Base-by-base conservation (phyloP, 1,284 basidiomycete genomes). In the Cutaneotrichosporon sp. region DNA sequence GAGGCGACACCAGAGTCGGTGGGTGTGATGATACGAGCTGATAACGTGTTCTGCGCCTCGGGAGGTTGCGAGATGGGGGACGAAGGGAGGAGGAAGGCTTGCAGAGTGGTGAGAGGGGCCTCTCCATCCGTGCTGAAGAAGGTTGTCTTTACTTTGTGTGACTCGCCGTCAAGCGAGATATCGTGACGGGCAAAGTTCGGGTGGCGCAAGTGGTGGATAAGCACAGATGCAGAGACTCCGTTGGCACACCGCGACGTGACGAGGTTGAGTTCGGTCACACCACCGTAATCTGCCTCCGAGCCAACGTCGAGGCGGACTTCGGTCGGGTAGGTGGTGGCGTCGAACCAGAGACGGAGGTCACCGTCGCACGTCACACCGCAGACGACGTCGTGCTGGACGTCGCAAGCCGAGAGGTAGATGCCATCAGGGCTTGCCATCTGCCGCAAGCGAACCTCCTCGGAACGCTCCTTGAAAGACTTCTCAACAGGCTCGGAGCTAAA, bases 311-410 rank as follows among this genome's bases (percentile, higher is more conserved):
- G 47, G 49, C 74, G 58, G 10, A 72, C 68, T 60, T 76, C 73
- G 22, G 47, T 52, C 3, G 59, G 61, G 6, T 46, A 30, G 3
- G 58, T 34, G 16, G 32, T 38, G 5, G 65, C 69, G n/a, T 58
- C 63, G 50, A 72, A 71, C 75, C 73, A 77, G 0, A 79, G 52
- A 1, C 74, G 69, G 40, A 79, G 56, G 58, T 77, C 77, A 10
- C 78, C 78, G 42, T 76, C 74, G 22, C 64, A 71, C 0, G 78
- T 77, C 0, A 75, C 73, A 10, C 73, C 76, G 18, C 73, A 73
- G 4, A 76, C 67, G 8, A 77, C 66, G 21, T 75, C 74, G 40
- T 68, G 56, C 11, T 55, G 51, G 0, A 65, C 30, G 47, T 75
- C 68, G 58, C 73, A 79, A 8, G 74, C 68, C 8, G 69, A 73